A percentile compares a stretch with the other conserved stretches of the same genome.
Conservation (phyloP, 495 filamentous ascomycete genomes). For the Podospora pseudocomata region DNA sequence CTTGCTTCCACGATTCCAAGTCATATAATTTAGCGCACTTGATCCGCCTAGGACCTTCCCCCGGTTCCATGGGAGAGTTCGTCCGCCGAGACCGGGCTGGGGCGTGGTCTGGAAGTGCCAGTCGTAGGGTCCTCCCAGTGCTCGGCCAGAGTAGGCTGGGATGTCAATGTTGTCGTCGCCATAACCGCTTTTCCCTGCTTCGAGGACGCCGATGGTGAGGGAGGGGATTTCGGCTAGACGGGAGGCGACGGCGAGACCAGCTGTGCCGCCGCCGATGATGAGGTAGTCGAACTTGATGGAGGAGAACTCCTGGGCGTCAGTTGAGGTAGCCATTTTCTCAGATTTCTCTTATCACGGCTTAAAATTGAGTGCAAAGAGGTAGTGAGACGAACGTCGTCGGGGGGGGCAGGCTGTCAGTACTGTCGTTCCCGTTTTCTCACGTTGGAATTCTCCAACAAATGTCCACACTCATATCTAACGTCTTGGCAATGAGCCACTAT, state of each 20-base stretch:
- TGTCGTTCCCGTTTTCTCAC: neutral
- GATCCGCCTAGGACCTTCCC: constrained; percentile 53
- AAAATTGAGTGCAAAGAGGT: neutral
- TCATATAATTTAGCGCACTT: constrained; percentile 46
- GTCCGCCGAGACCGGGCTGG: constrained; percentile 41
- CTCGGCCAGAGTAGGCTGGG: constrained; percentile 35
- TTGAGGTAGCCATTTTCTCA: neutral
- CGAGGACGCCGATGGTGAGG: constrained; percentile 50
- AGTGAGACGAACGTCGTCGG: neutral
- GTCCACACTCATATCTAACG: neutral
- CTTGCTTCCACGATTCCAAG: constrained; percentile 53
- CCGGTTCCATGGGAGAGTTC: constrained; percentile 36
- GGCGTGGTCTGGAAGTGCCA: constrained; percentile 50
- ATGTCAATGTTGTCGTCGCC: constrained; percentile 44
- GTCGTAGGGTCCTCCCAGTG: constrained; percentile 48
- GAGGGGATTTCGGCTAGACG: constrained; percentile 48
- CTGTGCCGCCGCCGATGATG: constrained; percentile 53
- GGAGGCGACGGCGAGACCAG: constrained; percentile 53
- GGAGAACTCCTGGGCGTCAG: constrained; percentile 33
- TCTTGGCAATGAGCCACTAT: neutral
- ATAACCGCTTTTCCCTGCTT: constrained; percentile 47
- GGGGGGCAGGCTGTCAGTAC: neutral
- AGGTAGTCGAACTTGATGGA: constrained; percentile 70
- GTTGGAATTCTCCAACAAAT: neutral
- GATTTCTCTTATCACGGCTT: neutral